Evolutionary conservation across 805 yeast genomes (phyloP).

Genomic region (Vanderwaltozyma tropicalis): DNA sequence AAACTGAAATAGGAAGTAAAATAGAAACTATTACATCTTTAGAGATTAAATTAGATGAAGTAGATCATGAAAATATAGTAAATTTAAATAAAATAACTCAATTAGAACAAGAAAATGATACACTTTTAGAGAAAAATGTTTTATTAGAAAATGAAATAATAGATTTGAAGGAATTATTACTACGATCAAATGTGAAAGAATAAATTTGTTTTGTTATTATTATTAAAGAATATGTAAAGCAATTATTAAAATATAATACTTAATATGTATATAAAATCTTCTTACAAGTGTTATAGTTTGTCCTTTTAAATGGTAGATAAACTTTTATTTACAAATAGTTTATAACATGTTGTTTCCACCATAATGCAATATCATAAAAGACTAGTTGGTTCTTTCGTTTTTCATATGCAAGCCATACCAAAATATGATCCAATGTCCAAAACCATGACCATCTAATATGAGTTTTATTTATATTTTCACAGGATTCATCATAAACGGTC

Average conservation of each 20-base stretch:
- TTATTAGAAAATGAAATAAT: conserved; percentile 14
- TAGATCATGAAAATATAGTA: conserved; percentile 11
- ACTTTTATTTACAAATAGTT: conserved; percentile 4
- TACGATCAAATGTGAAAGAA: neutral
- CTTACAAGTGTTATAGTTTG: no score
- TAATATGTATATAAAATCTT: no score
- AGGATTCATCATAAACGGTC: conserved; percentile 61
- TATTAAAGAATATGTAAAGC: no score
- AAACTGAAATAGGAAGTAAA: neutral
- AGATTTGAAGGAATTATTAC: conserved; percentile 4
- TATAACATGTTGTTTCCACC: conserved; percentile 10
- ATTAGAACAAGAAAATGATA: conserved; percentile 9
- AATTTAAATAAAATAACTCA: conserved; percentile 4
- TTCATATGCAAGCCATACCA: conserved; percentile 22
- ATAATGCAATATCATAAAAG: conserved; percentile 21
- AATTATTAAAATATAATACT: no score
- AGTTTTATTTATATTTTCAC: conserved; percentile 28
- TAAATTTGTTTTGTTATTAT: no score
- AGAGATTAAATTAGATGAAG: conserved; percentile 14
- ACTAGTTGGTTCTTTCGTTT: conserved; percentile 20
- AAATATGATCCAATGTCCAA: conserved; percentile 18
- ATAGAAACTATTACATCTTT: conserved; percentile 5
- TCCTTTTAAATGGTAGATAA: no score
- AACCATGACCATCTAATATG: conserved; percentile 17
- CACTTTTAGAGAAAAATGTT: conserved; percentile 12